phyloP scores from a whole-genome alignment of 2,329 filamentous ascomycete genomes.

The Colletotrichum agaves region DNA sequence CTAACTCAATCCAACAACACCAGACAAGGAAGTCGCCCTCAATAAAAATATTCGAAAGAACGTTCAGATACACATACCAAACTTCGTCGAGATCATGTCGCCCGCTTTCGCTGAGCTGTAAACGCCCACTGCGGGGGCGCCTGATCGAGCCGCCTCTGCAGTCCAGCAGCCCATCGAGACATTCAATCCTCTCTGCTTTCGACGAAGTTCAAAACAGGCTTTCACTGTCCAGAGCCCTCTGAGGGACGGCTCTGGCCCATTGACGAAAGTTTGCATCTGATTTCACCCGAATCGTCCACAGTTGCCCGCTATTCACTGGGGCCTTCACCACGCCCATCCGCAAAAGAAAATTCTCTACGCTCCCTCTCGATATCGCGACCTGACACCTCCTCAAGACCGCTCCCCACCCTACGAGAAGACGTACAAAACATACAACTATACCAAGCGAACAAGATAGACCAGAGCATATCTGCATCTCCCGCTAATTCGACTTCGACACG shows the following conservation, averaged over 20 bases:
- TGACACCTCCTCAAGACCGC: neutral
- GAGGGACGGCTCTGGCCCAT: conserved; percentile 48
- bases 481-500: neutral
- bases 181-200: conserved; percentile 61
- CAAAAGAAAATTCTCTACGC: conserved; percentile 11
- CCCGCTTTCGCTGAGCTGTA: conserved; percentile 87
- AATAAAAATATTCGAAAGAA: conserved; percentile 39
- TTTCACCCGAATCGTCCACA: conserved; percentile 25
- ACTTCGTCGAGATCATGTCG: conserved; percentile 83
- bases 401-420: neutral
- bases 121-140: conserved; percentile 81
- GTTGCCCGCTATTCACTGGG: conserved; percentile 30
- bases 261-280: conserved; percentile 53
- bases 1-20: conserved; percentile 47
- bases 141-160: conserved; percentile 67
- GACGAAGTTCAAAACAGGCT: conserved; percentile 74
- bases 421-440: neutral
- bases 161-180: conserved; percentile 88
- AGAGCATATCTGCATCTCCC: neutral
- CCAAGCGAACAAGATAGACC: neutral
- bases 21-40: conserved; percentile 75
- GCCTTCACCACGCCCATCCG: conserved; percentile 26
- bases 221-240: conserved; percentile 55
- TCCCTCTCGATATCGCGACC: conserved; percentile 8
- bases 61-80: conserved; percentile 53